Evolutionary conservation across 768 basidiomycete species (phyloP).

Genomic region (Amyloporia xantha): DNA sequence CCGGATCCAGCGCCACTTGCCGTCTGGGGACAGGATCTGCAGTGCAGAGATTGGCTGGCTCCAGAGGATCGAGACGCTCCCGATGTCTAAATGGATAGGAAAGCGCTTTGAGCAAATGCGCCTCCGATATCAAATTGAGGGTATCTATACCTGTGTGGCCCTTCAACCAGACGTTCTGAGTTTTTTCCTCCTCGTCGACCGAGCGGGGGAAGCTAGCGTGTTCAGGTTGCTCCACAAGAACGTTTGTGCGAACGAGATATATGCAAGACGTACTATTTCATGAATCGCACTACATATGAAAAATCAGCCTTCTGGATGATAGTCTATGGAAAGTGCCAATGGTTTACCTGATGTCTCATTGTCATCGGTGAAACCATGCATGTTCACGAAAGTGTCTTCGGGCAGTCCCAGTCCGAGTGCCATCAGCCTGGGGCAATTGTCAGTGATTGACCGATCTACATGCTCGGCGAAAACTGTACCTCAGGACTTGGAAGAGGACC

Average conservation of each 20-base stretch:
- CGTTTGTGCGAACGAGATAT: no score
- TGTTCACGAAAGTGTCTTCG: conserved; percentile 27
- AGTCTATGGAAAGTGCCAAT: not conserved
- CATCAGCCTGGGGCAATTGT: conserved; percentile 19
- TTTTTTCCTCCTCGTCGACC: conserved; percentile 25
- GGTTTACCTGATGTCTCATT: conserved; percentile 26
- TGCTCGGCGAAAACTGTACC: conserved; percentile 19
- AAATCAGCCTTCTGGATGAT: conserved; percentile 62
- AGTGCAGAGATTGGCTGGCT: conserved; percentile 54
- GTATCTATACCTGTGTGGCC: conserved; percentile 27
- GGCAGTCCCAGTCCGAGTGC: conserved; percentile 28
- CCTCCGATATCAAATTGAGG: not conserved
- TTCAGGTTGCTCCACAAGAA: no score
- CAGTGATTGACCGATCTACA: not conserved
- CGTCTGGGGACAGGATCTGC: conserved; percentile 48
- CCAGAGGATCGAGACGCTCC: conserved; percentile 45
- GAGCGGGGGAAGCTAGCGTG: conserved; percentile 30
- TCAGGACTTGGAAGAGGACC: conserved; percentile 42
- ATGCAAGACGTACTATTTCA: conserved; percentile 14
- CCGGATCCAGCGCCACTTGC: conserved; percentile 51
- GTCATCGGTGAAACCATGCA: conserved; percentile 21
- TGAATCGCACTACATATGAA: conserved; percentile 19
- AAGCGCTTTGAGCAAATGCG: not conserved
- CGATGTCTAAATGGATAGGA: conserved; percentile 7
- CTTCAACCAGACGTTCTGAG: conserved; percentile 29